Percentiles rank a stretch among this genome's conserved stretches.
These are phyloP conservation scores for Recurvomyces mirabilis DNA, from an alignment of 495 filamentous ascomycete genomes.

Conservation along the genomic window DNA sequence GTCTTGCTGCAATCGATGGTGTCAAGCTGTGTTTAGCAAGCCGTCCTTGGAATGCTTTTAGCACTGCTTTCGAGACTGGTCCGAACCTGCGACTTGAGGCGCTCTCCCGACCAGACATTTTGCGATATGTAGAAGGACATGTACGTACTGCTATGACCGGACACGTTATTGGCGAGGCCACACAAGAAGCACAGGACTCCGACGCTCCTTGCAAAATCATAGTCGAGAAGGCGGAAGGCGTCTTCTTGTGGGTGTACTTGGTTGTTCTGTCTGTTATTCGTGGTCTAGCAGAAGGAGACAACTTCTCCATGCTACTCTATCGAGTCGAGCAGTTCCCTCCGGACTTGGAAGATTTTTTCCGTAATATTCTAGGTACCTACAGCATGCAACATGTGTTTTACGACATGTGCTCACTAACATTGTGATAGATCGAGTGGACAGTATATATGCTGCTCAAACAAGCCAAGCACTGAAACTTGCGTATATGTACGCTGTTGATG, in stretches of 20 bases:
- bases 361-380: too few species aligned
- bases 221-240: constrained; percentile 18
- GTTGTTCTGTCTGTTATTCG: constrained; percentile 17
- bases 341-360: too few species aligned
- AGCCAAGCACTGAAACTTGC: too few species aligned
- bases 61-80: neutral
- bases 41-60: constrained; percentile 17
- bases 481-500: too few species aligned
- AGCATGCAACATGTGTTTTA: too few species aligned
- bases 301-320: constrained; percentile 4
- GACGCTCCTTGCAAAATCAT: too few species aligned
- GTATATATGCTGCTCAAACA: too few species aligned
- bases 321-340: neutral
- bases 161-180: neutral
- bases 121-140: constrained; percentile 1
- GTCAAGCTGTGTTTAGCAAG: constrained; percentile 13
- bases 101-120: constrained; percentile 8
- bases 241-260: constrained; percentile 25
- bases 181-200: neutral
- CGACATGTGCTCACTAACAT: too few species aligned
- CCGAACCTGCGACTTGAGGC: neutral
- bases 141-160: too few species aligned
- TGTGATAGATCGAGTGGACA: too few species aligned
- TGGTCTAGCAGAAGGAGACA: constrained; percentile 16
- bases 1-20: neutral